phyloP scores from a whole-genome alignment of 495 filamentous ascomycete genomes.

The Umbilicaria muhlenbergii region DNA sequence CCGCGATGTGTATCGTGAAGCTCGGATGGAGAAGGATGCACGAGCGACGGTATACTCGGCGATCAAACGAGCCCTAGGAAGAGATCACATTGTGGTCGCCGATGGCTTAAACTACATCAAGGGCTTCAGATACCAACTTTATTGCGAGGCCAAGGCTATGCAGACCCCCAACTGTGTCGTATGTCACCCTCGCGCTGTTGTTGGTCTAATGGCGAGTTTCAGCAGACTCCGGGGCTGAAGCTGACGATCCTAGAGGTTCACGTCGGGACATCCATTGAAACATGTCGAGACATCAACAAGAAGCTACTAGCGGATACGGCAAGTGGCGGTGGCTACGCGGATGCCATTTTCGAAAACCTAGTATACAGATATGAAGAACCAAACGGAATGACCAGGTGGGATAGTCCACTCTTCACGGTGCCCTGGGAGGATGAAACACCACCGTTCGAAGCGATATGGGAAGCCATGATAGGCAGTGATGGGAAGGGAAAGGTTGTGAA shows the following conservation, averaged over 20 bases:
- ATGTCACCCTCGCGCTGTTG: conserved; percentile 12
- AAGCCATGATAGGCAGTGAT: conserved; percentile 40
- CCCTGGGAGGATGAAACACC: conserved; percentile 61
- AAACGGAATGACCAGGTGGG: conserved; percentile 88
- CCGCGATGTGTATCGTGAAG: conserved; percentile 43
- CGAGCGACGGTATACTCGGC: conserved; percentile 75
- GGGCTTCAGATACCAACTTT: conserved; percentile 89
- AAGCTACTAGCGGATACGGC: conserved; percentile 15
- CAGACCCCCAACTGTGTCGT: conserved; percentile 72
- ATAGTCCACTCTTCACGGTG: conserved; percentile 84
- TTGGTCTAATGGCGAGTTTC: not conserved
- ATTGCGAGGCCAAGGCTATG: conserved; percentile 82
- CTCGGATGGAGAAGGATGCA: conserved; percentile 73
- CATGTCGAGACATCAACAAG: conserved; percentile 47
- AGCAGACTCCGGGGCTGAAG: not conserved
- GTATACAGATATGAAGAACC: conserved; percentile 95
- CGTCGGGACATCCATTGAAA: conserved; percentile 59
- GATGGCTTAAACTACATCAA: conserved; percentile 97
- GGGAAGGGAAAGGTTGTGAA: conserved; percentile 32
- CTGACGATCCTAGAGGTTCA: conserved; percentile 39
- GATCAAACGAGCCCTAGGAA: conserved; percentile 64
- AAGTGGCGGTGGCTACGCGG: conserved; percentile 20
- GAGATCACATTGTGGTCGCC: conserved; percentile 72
- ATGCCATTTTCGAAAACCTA: conserved; percentile 71
- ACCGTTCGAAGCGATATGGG: conserved; percentile 61